A percentile compares a stretch with the other conserved stretches of the same genome.
Conservation (phyloP, 2,329 filamentous ascomycete genomes). For the Pleoardoris graminearum region DNA sequence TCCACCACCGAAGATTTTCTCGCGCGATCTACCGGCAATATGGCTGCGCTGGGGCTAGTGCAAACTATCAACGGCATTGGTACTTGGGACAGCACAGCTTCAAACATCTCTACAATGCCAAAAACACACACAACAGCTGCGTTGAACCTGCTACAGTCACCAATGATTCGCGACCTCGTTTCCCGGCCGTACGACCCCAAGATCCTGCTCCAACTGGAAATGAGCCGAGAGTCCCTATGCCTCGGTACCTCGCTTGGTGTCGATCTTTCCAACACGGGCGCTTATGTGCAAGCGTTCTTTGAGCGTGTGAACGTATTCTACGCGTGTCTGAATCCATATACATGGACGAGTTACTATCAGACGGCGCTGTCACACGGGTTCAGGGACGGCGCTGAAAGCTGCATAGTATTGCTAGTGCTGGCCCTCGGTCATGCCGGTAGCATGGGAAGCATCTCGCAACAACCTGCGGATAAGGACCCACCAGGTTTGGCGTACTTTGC, state of each 20-base stretch:
- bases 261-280: constrained; percentile 72
- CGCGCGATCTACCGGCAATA: constrained; percentile 43
- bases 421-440: constrained; percentile 76
- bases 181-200: constrained; percentile 78
- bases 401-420: constrained; percentile 77
- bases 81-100: constrained; percentile 66
- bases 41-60: constrained; percentile 42
- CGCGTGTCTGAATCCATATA: constrained; percentile 80
- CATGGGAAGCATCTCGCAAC: constrained; percentile 73
- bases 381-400: constrained; percentile 77
- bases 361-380: constrained; percentile 76
- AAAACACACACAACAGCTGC: constrained; percentile 82
- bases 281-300: constrained; percentile 80
- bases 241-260: constrained; percentile 62
- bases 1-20: constrained; percentile 51
- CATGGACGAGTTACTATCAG: constrained; percentile 75
- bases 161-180: constrained; percentile 76
- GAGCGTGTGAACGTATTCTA: constrained; percentile 84
- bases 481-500: constrained; percentile 80
- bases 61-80: constrained; percentile 62
- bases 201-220: constrained; percentile 78
- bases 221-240: constrained; percentile 75
- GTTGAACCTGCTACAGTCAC: constrained; percentile 77
- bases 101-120: constrained; percentile 82
- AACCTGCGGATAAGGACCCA: constrained; percentile 69